Percentiles rank a stretch among this genome's conserved stretches.
These are phyloP conservation scores for Buddleja alternifolia DNA, from an alignment of 257 asterid genomes.

Conservation along the genomic window DNA sequence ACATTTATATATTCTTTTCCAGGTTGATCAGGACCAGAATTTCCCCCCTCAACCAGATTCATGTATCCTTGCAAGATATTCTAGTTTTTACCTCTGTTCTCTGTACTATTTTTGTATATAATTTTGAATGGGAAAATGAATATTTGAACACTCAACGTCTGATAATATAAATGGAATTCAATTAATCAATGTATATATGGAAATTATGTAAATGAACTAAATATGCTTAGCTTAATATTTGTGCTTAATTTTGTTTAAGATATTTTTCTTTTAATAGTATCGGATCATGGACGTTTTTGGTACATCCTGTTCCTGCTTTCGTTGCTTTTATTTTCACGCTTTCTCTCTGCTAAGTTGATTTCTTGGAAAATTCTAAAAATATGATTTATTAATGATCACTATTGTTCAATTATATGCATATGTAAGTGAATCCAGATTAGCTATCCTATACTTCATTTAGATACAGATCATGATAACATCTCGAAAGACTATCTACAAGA, in stretches of 20 bases:
- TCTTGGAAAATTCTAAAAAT: background rate
- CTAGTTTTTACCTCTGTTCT: background rate
- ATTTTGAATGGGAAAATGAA: background rate
- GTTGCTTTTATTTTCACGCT: background rate
- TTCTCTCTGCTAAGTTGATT: background rate
- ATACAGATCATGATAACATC: slow-evolving; percentile 61
- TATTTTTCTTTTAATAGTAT: no score
- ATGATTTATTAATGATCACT: background rate
- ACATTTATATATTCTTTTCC: slow-evolving; percentile 28
- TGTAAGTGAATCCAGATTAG: background rate
- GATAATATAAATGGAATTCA: no score
- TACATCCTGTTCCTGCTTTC: background rate
- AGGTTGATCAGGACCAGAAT: slow-evolving; percentile 58
- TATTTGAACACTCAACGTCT: background rate
- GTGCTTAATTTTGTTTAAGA: no score
- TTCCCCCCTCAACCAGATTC: slow-evolving; percentile 45
- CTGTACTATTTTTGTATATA: background rate
- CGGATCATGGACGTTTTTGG: no score
- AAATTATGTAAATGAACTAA: no score
- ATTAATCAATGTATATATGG: no score
- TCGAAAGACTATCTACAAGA: slow-evolving; percentile 80
- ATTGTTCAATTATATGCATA: slow-evolving; percentile 10
- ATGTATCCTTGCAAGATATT: slow-evolving; percentile 63
- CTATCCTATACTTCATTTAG: slow-evolving; percentile 52
- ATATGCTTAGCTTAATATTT: no score